Evolutionary conservation across 371 early-diverging fungal species (phyloP).

Genomic region (Thermomucor indicae-seudaticae): DNA sequence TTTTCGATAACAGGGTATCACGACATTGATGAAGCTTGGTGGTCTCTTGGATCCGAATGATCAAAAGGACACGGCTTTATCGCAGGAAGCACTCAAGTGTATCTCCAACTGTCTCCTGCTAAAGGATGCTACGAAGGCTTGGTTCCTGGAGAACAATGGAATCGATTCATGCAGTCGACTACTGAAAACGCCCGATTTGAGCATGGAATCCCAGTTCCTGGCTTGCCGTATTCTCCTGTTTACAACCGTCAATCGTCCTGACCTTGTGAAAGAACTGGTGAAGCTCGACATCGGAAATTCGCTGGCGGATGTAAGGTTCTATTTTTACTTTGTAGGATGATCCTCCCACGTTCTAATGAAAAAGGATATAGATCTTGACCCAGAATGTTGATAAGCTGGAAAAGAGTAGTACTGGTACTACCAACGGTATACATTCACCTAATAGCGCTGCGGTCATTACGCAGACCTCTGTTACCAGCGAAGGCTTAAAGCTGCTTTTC

Average conservation of each 20-base stretch:
- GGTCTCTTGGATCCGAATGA: slow-evolving; percentile 9
- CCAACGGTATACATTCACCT: too few species aligned
- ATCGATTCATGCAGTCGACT: slow-evolving; percentile 27
- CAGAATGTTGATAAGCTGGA: slow-evolving; percentile 3
- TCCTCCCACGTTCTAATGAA: too few species aligned
- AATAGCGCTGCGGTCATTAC: too few species aligned
- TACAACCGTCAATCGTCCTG: slow-evolving; percentile 45
- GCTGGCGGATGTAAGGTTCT: slow-evolving; percentile 45
- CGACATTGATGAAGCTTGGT: slow-evolving; percentile 15
- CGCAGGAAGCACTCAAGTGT: slow-evolving; percentile 55
- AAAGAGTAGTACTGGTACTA: too few species aligned
- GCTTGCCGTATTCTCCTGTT: slow-evolving; percentile 53
- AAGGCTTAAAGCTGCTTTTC: slow-evolving; percentile 58
- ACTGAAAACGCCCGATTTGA: slow-evolving; percentile 28
- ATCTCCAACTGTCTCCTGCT: slow-evolving; percentile 55
- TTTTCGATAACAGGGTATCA: slow-evolving; percentile 23
- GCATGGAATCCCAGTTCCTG: slow-evolving; percentile 53
- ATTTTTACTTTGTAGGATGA: too few species aligned
- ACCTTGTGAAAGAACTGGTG: slow-evolving; percentile 39
- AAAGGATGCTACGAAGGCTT: slow-evolving; percentile 32
- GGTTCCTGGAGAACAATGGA: slow-evolving; percentile 39
- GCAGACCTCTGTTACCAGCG: slow-evolving; percentile 45
- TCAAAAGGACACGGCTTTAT: slow-evolving; percentile 16
- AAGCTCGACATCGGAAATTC: slow-evolving; percentile 36
- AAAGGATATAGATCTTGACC: too few species aligned